phyloP scores from a whole-genome alignment of 192 early-diverging fungal species.

The Backusella morwellensis region DNA sequence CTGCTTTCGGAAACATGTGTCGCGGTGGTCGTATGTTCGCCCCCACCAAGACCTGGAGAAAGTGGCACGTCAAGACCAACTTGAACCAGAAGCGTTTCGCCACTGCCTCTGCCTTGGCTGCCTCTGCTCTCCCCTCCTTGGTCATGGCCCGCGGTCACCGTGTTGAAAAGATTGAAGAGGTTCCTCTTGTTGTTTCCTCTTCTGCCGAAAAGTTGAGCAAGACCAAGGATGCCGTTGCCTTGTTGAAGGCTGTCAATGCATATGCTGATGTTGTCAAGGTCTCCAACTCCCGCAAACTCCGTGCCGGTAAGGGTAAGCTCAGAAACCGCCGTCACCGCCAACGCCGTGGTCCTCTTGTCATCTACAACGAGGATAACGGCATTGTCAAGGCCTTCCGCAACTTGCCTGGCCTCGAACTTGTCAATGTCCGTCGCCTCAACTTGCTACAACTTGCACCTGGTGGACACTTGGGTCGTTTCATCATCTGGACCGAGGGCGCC shows the following conservation, averaged over 20 bases:
- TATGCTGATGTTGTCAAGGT: conserved; percentile 96
- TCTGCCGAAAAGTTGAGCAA: conserved; percentile 81
- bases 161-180: conserved; percentile 90
- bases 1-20: conserved; percentile 99
- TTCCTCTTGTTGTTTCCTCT: conserved; percentile 89
- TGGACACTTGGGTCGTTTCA: conserved; percentile 98
- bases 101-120: conserved; percentile 95
- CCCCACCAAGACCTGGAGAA: conserved; percentile 99
- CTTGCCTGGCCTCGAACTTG: conserved; percentile 97
- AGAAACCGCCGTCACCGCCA: conserved; percentile 97
- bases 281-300: conserved; percentile 92
- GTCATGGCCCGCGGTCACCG: conserved; percentile 98
- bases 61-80: conserved; percentile 99
- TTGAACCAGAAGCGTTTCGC: conserved; percentile 99
- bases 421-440: conserved; percentile 90
- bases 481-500: conserved; percentile 98
- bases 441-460: conserved; percentile 99
- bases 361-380: conserved; percentile 96
- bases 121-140: conserved; percentile 87
- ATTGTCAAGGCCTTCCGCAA: conserved; percentile 97
- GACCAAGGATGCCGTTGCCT: conserved; percentile 93
- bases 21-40: conserved; percentile 99
- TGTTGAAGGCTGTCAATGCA: conserved; percentile 92
- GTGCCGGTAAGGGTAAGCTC: conserved; percentile 97
- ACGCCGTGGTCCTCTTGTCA: conserved; percentile 96